phyloP scores from a whole-genome alignment of 2,329 filamentous ascomycete species.

The Claviceps maximensis region DNA sequence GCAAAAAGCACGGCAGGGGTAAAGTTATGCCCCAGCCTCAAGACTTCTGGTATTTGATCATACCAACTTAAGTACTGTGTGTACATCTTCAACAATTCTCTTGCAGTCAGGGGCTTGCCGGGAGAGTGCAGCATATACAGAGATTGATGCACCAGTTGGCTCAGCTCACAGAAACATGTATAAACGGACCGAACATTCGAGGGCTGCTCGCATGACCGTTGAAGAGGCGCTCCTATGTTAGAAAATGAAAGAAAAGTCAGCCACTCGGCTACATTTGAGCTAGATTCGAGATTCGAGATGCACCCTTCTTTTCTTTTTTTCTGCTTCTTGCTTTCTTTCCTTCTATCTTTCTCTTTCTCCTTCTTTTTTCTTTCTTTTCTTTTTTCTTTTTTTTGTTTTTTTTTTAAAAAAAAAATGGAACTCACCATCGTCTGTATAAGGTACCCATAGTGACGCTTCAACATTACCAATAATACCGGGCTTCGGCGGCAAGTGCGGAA shows the following conservation, averaged over 20 bases:
- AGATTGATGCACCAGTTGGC: conserved; percentile 59
- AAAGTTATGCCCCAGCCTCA: conserved; percentile 54
- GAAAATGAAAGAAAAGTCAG: not conserved
- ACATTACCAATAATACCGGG: conserved; percentile 46
- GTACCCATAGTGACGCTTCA: conserved; percentile 46
- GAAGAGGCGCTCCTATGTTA: conserved; percentile 33
- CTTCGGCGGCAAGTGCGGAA: conserved; percentile 43
- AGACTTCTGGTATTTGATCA: conserved; percentile 47
- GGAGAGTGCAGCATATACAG: conserved; percentile 62
- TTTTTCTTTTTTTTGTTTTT: not conserved
- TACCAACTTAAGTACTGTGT: conserved; percentile 62
- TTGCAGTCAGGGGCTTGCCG: conserved; percentile 48
- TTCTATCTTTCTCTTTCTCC: not conserved
- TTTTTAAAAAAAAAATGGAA: not conserved
- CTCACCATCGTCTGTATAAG: conserved; percentile 44
- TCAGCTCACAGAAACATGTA: conserved; percentile 57
- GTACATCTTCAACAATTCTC: conserved; percentile 50
- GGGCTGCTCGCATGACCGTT: conserved; percentile 45
- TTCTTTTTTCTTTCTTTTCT: not conserved
- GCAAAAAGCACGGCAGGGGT: conserved; percentile 61
- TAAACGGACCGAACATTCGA: conserved; percentile 57
- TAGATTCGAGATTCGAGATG: not conserved
- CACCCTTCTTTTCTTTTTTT: not conserved
- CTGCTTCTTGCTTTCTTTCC: not conserved
- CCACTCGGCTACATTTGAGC: not conserved